Evolutionary conservation across 2,329 filamentous ascomycete genomes (phyloP), one percentile per base, ranked within the genome.

Genomic region (Diplodia corticola): DNA sequence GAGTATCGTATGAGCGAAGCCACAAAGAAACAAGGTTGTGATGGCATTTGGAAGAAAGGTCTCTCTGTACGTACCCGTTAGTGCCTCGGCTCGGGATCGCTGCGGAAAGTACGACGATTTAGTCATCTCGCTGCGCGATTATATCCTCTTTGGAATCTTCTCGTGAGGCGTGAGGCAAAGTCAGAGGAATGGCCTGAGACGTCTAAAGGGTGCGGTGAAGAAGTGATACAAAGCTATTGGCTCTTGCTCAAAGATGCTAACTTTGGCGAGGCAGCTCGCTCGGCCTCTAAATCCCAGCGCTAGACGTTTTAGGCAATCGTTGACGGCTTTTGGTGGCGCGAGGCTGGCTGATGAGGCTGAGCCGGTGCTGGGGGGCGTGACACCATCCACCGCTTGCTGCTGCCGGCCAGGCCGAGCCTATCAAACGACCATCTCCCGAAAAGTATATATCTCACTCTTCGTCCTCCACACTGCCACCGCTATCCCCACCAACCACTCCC

Each of bases 251-350:
- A 22, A n/a, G 48, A 24, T 53, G 5, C 50, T 33, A 53, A n/a
- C 15, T 53, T 53, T 53, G 26, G 50, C 50, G 50, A 33, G 50
- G 50, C 50, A 50, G 48, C 48, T 50, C 48, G 48, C 48, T 50
- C 48, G 48, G 24, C 13, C 9, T 26, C 15, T 17, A 9, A 22
- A n/a, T 15, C n/a, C 37, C 37, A 15, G 50, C 50, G 26, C 26
- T 53, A 53, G 7, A 28, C 50, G 50, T 17, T n/a, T 53, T 28
- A 33, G 50, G 50, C 50, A 53, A 28, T 28, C 50, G 50, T 51
- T 15, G 22, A n/a, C 20, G 26, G 5, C 26, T n/a, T n/a, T 26
- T 6, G 26, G 48, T 53, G 50, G 26, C 24, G 26, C 37, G 37
- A 44, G 40, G 40, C 40, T 44, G 40, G 40, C 40, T 44, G 40